Conservation (phyloP, 2,329 filamentous ascomycete genomes). For the Taxawa tesnikishii region DNA sequence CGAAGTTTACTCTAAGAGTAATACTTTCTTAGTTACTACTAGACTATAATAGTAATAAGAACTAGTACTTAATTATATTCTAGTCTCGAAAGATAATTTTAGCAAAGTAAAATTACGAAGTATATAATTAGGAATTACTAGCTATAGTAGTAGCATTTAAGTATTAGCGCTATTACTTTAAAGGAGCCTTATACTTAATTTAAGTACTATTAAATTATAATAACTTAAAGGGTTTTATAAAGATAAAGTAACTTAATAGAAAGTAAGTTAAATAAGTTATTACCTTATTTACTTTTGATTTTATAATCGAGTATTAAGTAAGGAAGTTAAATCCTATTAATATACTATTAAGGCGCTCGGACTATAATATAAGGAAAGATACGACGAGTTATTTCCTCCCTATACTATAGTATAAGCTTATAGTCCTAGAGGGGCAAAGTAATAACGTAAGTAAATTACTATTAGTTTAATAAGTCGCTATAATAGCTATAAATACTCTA, state of each 20-base stretch:
- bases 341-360: conserved; percentile 2
- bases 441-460: too few species aligned
- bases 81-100: conserved; percentile 3
- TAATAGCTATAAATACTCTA: too few species aligned
- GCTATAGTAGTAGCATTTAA: conserved; percentile 8
- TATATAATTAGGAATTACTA: conserved; percentile 9
- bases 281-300: conserved; percentile 7
- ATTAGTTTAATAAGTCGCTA: too few species aligned
- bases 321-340: conserved; percentile 4
- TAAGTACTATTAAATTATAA: conserved; percentile 5
- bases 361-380: background rate
- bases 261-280: conserved; percentile 5
- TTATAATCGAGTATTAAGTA: conserved; percentile 3
- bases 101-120: conserved; percentile 6
- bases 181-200: conserved; percentile 2
- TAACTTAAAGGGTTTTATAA: conserved; percentile 6
- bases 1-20: conserved; percentile 1
- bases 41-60: too few species aligned
- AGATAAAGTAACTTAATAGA: conserved; percentile 3
- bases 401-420: background rate
- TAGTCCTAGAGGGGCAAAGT: too few species aligned
- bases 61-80: conserved; percentile 5
- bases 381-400: background rate
- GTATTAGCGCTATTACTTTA: conserved; percentile 6
- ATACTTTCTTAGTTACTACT: conserved; percentile 7